Conservation (phyloP, 2,329 filamentous ascomycete species). For the Nemania sp. region DNA sequence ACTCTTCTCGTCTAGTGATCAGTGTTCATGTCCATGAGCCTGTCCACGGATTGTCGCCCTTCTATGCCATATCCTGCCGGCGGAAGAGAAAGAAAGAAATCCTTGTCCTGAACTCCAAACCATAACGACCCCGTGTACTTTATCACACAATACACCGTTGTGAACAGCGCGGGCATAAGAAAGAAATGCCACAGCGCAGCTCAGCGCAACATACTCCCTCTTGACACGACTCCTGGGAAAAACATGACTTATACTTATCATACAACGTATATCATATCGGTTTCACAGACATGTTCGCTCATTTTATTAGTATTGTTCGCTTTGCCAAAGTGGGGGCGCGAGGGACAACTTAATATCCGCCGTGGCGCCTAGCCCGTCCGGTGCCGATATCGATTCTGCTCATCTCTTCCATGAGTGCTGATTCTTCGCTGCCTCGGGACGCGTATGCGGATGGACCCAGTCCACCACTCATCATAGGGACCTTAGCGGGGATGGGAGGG, state of each 20-base stretch:
- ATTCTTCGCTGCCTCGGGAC: slow-evolving; percentile 49
- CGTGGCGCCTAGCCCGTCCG: slow-evolving; percentile 57
- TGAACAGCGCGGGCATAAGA: background rate
- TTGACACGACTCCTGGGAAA: slow-evolving; percentile 5
- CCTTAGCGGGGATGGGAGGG: slow-evolving; percentile 71
- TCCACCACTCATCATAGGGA: slow-evolving; percentile 57
- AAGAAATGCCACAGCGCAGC: slow-evolving; percentile 2
- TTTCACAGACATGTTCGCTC: slow-evolving; percentile 1
- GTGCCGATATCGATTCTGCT: slow-evolving; percentile 67
- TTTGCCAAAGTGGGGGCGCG: background rate
- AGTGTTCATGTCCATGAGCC: too few relatives aligned
- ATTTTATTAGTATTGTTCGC: slow-evolving; percentile 7
- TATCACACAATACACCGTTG: slow-evolving; percentile 10
- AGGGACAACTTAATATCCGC: slow-evolving; percentile 33
- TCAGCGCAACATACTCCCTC: background rate
- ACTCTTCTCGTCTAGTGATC: too few relatives aligned
- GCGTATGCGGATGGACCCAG: slow-evolving; percentile 31
- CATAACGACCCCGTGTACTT: slow-evolving; percentile 15
- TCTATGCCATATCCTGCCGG: slow-evolving; percentile 8
- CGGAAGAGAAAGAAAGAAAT: slow-evolving; percentile 2
- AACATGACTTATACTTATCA: slow-evolving; percentile 28
- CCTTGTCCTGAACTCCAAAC: background rate
- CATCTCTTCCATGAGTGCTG: slow-evolving; percentile 72
- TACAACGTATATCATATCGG: slow-evolving; percentile 18
- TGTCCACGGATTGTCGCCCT: background rate